These are phyloP conservation scores for Holtermanniella nyarrowii DNA, from an alignment of 768 basidiomycete species.

Conservation along the genomic window DNA sequence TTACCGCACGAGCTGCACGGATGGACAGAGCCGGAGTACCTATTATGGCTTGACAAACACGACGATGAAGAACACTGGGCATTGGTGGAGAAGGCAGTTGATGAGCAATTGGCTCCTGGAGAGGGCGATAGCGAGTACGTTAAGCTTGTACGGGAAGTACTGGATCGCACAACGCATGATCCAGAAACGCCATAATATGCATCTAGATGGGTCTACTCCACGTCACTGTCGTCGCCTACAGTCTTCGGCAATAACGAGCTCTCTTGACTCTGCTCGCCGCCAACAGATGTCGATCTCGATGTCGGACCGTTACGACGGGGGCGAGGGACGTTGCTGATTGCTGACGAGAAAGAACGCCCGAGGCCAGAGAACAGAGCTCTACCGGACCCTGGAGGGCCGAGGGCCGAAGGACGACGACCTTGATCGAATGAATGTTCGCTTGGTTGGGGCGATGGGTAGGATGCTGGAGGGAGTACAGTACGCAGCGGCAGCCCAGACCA, in stretches of 20 bases:
- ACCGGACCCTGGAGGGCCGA: neutral
- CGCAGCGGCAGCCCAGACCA: neutral
- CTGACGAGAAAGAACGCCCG: neutral
- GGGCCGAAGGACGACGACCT: neutral
- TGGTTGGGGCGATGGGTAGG: neutral
- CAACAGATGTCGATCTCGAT: too few relatives aligned
- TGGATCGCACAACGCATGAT: slow-evolving; percentile 45
- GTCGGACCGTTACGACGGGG: neutral
- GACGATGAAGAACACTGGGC: slow-evolving; percentile 65
- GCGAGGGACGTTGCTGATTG: neutral
- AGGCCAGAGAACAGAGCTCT: neutral
- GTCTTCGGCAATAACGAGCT: too few relatives aligned
- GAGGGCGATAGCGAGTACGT: slow-evolving; percentile 58
- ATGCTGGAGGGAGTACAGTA: neutral
- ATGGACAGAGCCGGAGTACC: slow-evolving; percentile 94
- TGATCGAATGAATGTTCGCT: too few relatives aligned
- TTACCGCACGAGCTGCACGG: slow-evolving; percentile 81
- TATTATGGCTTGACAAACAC: slow-evolving; percentile 91
- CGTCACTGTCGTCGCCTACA: neutral
- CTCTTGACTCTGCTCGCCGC: too few relatives aligned
- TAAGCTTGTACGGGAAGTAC: slow-evolving; percentile 56
- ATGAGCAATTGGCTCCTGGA: slow-evolving; percentile 46
- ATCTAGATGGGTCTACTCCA: slow-evolving; percentile 1
- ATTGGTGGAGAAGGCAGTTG: slow-evolving; percentile 66
- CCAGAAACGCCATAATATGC: slow-evolving; percentile 6